Percentiles rank a stretch among this genome's conserved stretches.
phyloP scores from a whole-genome alignment of 2,329 filamentous ascomycete species.

The Chaetomium sp. region DNA sequence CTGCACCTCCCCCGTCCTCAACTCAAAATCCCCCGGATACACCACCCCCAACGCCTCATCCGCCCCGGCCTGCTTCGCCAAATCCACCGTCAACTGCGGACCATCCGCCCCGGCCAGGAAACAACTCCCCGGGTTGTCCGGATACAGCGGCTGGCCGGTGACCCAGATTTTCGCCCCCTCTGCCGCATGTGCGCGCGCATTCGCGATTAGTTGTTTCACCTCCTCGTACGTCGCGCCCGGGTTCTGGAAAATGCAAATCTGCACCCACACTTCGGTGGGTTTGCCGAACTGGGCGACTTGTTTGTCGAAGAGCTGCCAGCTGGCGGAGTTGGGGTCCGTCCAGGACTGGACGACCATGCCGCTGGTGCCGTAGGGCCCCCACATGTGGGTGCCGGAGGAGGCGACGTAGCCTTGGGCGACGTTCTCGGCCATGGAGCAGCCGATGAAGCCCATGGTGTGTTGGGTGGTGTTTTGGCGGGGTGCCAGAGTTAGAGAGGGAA shows the following conservation, averaged over 20 bases:
- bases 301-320: constrained; percentile 25
- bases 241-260: constrained; percentile 28
- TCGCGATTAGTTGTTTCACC: constrained; percentile 26
- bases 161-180: constrained; percentile 25
- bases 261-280: constrained; percentile 17
- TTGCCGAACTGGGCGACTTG: not conserved
- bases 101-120: constrained; percentile 22
- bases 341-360: constrained; percentile 27
- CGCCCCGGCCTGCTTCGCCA: constrained; percentile 24
- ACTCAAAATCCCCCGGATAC: constrained; percentile 24
- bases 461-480: not conserved
- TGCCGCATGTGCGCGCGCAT: constrained; percentile 25
- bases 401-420: constrained; percentile 28
- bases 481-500: no score
- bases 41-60: constrained; percentile 21
- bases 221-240: constrained; percentile 27
- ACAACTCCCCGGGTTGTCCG: constrained; percentile 20
- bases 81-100: constrained; percentile 21
- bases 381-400: constrained; percentile 24
- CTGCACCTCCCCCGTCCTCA: constrained; percentile 24
- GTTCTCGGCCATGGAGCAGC: constrained; percentile 29
- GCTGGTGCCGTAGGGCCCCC: constrained; percentile 27
- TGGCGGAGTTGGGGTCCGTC: constrained; percentile 24
- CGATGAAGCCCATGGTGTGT: constrained; percentile 27
- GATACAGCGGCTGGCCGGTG: constrained; percentile 28